Evolutionary conservation across 768 basidiomycete genomes (phyloP), one percentile per base, ranked within the genome.

Genomic region (Panaeolus cyanescens): DNA sequence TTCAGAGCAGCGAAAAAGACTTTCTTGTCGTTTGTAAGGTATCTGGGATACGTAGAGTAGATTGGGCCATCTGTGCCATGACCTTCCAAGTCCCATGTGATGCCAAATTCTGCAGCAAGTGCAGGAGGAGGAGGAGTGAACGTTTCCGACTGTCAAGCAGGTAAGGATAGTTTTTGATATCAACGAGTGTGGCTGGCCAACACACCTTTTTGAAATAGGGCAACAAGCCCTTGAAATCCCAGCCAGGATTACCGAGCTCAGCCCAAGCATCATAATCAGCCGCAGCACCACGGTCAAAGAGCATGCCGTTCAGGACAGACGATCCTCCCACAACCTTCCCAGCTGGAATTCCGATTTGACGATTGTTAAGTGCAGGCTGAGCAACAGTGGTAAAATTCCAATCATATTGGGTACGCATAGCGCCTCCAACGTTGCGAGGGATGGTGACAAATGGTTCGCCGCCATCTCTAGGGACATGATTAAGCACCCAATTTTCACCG

Each of bases 251-350:
- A 1, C 64, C 64, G 6, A 58, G 36, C 22, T 40, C 33, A 13
- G 40, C 61, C 64, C 64, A 65, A 22, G 34, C 54, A 31, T 65
- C 50, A 19, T 65, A 65, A 32, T 65, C 61, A 25, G 36, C 61
- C 6, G 64, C 61, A 5, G 57, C 37, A 6, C 55, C 55, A 22
- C 64, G 61, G n/a, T 57, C 59, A 30, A 60, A 65, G 12, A 62
- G 37, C 64, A 65, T 62, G 6, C 57, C 61, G 30, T 65, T 65
- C 20, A 62, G 40, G 13, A 36, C 60, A 9, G 64, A 59, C 10
- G 55, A 32, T 7, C 64, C 64, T 2, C 64, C 64, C 3, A 65
- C 59, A 12, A 60, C 55, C 7, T 55, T 33, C 7, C 55, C 62
- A 9, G 59, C 59, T 15, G 37, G 57, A 28, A 64, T 34, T 22